Percentiles rank a stretch among this genome's conserved stretches.
phyloP scores from a whole-genome alignment of 805 yeast species.

The Maudiozyma barnettii region DNA sequence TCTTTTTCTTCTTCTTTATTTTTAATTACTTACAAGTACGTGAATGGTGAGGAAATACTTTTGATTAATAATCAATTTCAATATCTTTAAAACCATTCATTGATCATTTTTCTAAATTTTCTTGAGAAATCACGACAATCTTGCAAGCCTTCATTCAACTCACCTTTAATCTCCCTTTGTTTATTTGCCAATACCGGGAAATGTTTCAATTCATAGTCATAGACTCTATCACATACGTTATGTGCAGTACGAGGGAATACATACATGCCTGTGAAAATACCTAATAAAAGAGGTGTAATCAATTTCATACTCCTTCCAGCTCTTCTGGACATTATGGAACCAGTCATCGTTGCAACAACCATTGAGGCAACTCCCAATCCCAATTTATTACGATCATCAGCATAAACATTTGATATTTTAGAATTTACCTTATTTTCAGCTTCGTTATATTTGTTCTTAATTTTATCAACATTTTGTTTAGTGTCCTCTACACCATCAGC shows the following conservation, averaged over 20 bases:
- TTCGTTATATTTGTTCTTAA: constrained; percentile 35
- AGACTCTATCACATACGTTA: constrained; percentile 38
- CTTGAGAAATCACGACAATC: constrained; percentile 4
- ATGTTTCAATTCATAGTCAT: constrained; percentile 38
- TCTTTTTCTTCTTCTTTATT: not conserved
- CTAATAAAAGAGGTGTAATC: constrained; percentile 42
- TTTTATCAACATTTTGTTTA: constrained; percentile 28
- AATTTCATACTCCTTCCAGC: constrained; percentile 39
- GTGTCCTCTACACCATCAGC: constrained; percentile 2
- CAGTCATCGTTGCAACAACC: constrained; percentile 47
- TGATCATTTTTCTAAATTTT: constrained; percentile 1
- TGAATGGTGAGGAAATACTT: not conserved
- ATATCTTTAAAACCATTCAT: constrained; percentile 3
- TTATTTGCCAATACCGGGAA: constrained; percentile 20
- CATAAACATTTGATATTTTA: constrained; percentile 44
- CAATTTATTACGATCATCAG: constrained; percentile 43
- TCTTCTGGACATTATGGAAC: constrained; percentile 50
- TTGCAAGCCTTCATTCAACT: constrained; percentile 7
- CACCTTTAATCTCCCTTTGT: constrained; percentile 15
- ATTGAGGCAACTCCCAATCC: constrained; percentile 50
- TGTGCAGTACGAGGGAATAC: constrained; percentile 50
- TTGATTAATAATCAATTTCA: not conserved
- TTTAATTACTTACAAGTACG: not conserved
- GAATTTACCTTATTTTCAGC: constrained; percentile 44
- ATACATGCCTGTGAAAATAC: constrained; percentile 42